Evolutionary conservation across 768 basidiomycete genomes (phyloP), one percentile per base, ranked within the genome.

Genomic region (Mycena vulgaris): DNA sequence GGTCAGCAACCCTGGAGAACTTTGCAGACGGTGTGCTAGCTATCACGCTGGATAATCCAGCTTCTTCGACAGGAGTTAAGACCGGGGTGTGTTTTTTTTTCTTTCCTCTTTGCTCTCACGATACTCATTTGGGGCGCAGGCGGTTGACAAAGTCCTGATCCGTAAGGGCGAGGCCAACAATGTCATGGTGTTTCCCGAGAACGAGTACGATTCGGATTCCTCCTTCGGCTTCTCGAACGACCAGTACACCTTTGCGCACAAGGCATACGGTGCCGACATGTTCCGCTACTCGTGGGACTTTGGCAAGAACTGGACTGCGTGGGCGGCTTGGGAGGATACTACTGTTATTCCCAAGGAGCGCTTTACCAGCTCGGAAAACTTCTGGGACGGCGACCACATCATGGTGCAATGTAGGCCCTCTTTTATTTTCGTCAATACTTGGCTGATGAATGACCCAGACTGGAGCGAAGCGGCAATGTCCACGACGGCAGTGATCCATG

Each of bases 231-330:
- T 86, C 60, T 85, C 89, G 13, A 82, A 89, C 67, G 91, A 89
- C 63, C 83, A 91, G 69, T 96, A 93, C 79, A 88, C 86, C 8
- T 95, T 95, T 79, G 89, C 89, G 0, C 96, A 98, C 81, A 88
- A 87, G 51, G 96, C 96, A 6, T 87, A 88, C 63, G 96, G 96
- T 53, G 96, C 96, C 21, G 95, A 97, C 70, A 89, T 83, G 84
- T 92, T 95, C 83, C 88, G 96, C 51, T 97, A 95, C 80, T 92
- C 95, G 16, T 89, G 90, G 83, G 92, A 97, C 83, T 97, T 93
- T 75, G 95, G 94, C 11, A 86, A 88, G 77, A 93, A 88, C 73
- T 97, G 96, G 95, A 87, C 93, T 7, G 78, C 86, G 23, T 97
- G 96, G 96, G 81, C 82, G 27, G 83, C 84, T 59, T 97, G 93